Evolutionary conservation across 2,329 filamentous ascomycete genomes (phyloP), one percentile per base, ranked within the genome.

Genomic region (Cytospora schulzeri): DNA sequence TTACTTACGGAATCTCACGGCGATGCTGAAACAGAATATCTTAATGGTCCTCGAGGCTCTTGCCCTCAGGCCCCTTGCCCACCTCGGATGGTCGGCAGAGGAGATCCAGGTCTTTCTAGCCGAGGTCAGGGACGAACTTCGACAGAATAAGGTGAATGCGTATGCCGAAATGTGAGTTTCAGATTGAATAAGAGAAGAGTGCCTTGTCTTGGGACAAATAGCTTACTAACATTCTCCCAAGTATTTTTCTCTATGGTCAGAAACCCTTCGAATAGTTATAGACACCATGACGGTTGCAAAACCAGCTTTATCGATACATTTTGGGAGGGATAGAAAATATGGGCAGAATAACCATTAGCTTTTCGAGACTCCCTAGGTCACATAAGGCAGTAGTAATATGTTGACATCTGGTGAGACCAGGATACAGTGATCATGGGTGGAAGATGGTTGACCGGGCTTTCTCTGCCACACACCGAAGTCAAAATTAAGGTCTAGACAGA

Each of bases 1-100:
- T 33, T 68, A 70, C 65, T 69, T 70, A 53, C 71, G 72, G 57
- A 64, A 68, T 22, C 64, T 73, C 5, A 61, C 67, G 26, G 51
- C 65, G 12, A 12, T 62, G 12, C 5, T 62, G 3, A 62, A 56
- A 50, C 60, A 62, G 17, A 71, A 68, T 56, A 58, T 69, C 29
- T 67, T 70, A 14, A 58, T 70, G 63, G 66, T 62, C 28, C n/a
- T 66, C 52, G 60, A 62, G 38, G 60, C 60, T 9, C 60, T 62
- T 17, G 60, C 60, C 22, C 60, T 62, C 3, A 53, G 60, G 52
- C 60, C 60, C 7, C 61, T 66, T 4, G 41, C 62, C 24, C 35
- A 57, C 9, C 59, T 65, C 5, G 57, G 62, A 12, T 55, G 68
- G 68, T 57, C 64, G 17, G 48, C 38, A 31, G 62, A 62, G 19